Evolutionary conservation across 1,284 basidiomycete genomes (phyloP).

Genomic region (Tylopilus sp.): DNA sequence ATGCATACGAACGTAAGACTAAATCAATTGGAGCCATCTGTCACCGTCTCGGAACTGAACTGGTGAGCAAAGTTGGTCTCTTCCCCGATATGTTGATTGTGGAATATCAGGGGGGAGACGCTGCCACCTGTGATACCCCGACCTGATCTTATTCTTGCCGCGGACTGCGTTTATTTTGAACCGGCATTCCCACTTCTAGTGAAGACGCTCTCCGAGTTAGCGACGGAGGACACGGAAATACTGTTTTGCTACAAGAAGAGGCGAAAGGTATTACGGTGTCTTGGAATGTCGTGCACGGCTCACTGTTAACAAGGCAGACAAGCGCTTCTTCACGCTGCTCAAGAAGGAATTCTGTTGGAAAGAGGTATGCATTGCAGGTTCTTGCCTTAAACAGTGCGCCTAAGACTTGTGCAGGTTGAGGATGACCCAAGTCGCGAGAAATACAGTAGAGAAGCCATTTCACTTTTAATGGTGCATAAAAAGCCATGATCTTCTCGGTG

Average conservation of each 20-base stretch:
- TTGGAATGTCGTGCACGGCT: constrained; percentile 1
- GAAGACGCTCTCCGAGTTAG: constrained; percentile 71
- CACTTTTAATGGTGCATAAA: constrained; percentile 48
- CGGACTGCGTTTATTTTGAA: constrained; percentile 96
- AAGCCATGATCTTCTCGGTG: constrained; percentile 5
- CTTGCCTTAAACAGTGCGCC: neutral
- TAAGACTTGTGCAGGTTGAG: constrained; percentile 39
- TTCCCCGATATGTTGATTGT: constrained; percentile 2
- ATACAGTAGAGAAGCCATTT: constrained; percentile 59
- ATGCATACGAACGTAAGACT: constrained; percentile 71
- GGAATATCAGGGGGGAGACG: constrained; percentile 51
- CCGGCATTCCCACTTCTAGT: constrained; percentile 91
- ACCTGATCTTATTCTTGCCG: constrained; percentile 75
- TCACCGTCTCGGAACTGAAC: constrained; percentile 70
- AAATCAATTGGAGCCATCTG: constrained; percentile 55
- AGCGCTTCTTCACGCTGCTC: constrained; percentile 81
- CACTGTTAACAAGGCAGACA: constrained; percentile 70
- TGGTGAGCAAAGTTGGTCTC: constrained; percentile 51
- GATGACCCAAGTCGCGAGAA: constrained; percentile 51
- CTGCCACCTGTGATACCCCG: constrained; percentile 43
- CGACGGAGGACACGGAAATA: constrained; percentile 60
- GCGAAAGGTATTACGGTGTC: constrained; percentile 61
- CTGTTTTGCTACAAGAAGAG: constrained; percentile 94
- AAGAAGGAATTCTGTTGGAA: constrained; percentile 82
- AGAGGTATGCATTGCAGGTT: constrained; percentile 46